Evolutionary conservation across 805 yeast genomes (phyloP), one percentile per base, ranked within the genome.

Genomic region (Blastobotrys robertii): DNA sequence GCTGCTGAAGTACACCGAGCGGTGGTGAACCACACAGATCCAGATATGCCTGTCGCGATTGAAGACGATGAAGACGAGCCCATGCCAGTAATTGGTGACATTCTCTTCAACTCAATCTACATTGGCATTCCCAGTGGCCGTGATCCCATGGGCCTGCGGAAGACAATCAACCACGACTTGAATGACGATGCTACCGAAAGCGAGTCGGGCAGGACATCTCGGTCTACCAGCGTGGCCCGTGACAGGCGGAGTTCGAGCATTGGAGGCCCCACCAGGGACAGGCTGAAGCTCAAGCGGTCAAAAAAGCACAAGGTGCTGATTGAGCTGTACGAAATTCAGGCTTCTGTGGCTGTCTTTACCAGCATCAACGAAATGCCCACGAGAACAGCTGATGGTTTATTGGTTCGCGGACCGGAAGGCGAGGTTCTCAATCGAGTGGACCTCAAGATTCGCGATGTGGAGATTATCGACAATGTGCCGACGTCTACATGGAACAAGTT

Each of bases 401-500:
- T 56, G 44, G 62, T 61, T 22, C 39, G 47, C 19, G 36, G 44
- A n/a, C 32, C 46, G 35, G 63, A 55, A 31, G 67, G 70, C 13
- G 79, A 74, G 40, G 37, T 70, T 3, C 58, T 81, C 9, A 79
- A 70, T 53, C 62, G 67, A 4, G 58, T 80, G 9, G 70, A 65
- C 10, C 36, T 85, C 1, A 59, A 64, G 10, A 63, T 82, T 3
- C 69, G 69, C 7, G 74, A 77, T 33, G 63, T 84, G 37, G 78
- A 74, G 40, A 67, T 86, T 2, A 64, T 74, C 42, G 97, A 88
- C 58, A 82, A 84, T 55, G 78, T 88, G 1, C 81, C 86, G 1
- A 75, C 87, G 0, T 90, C 97, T 0, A 81, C 94, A 0, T 90
- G 97, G 96, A 84, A 86, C 52, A 83, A 82, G 63, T 79, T 87